phyloP scores from a whole-genome alignment of 306 rosid species.

The Trichosanthes truncata region DNA sequence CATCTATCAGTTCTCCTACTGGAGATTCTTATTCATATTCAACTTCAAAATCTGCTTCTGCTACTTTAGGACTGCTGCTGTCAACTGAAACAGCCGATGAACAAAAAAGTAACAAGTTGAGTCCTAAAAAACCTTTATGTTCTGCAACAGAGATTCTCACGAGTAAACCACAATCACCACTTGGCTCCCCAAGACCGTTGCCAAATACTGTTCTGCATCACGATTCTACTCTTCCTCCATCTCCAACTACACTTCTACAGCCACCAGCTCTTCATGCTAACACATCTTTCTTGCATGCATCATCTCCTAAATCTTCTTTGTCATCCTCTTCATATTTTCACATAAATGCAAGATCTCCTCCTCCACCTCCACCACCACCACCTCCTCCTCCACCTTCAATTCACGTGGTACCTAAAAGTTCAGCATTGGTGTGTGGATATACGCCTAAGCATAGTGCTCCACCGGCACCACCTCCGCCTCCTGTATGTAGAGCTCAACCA shows the following conservation, averaged over 20 bases:
- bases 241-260: conserved; percentile 28
- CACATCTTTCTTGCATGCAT: neutral
- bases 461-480: conserved; percentile 25
- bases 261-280: neutral
- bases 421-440: conserved; percentile 1
- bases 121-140: conserved; percentile 38
- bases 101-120: conserved; percentile 28
- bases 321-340: neutral
- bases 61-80: conserved; percentile 17
- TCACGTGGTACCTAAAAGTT: conserved; percentile 13
- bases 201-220: conserved; percentile 11
- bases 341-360: conserved; percentile 17
- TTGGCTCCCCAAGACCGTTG: conserved; percentile 13
- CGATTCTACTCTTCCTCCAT: conserved; percentile 11
- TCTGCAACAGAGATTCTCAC: conserved; percentile 30
- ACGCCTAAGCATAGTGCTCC: conserved; percentile 5
- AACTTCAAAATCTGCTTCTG: conserved; percentile 33
- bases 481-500: conserved; percentile 10
- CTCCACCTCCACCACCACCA: conserved; percentile 35
- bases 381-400: conserved; percentile 34
- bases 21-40: conserved; percentile 45
- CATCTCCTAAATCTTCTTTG: neutral
- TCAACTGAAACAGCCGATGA: conserved; percentile 36
- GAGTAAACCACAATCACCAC: conserved; percentile 23
- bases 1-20: conserved; percentile 26